Evolutionary conservation across 2,329 filamentous ascomycete species (phyloP).

Genomic region (Nigrospora oryzae): DNA sequence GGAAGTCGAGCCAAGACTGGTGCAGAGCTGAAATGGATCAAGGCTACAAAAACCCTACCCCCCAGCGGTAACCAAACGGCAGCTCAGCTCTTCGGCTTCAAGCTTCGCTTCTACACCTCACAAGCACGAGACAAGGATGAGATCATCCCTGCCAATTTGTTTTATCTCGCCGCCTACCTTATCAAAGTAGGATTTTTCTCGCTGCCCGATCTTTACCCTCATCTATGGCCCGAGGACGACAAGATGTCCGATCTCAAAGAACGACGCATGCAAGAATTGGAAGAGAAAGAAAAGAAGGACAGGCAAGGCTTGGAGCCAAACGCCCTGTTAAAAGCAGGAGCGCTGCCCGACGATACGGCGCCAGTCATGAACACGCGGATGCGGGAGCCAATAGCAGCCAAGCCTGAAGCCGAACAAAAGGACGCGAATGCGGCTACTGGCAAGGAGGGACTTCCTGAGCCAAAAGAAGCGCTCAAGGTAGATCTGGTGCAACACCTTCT

Average conservation of each 20-base stretch:
- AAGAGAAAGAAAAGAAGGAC: conserved; percentile 65
- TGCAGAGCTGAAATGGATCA: conserved; percentile 57
- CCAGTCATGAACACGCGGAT: conserved; percentile 35
- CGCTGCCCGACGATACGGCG: conserved; percentile 72
- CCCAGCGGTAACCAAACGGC: conserved; percentile 84
- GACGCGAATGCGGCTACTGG: conserved; percentile 33
- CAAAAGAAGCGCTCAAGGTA: conserved; percentile 75
- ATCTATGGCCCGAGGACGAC: conserved; percentile 79
- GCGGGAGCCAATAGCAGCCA: conserved; percentile 42
- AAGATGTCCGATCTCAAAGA: conserved; percentile 69
- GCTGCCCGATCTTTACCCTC: conserved; percentile 80
- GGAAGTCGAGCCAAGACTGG: conserved; percentile 31
- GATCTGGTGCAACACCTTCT: conserved; percentile 76
- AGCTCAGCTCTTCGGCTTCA: conserved; percentile 93
- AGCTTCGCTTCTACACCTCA: conserved; percentile 89
- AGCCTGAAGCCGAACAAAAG: conserved; percentile 42
- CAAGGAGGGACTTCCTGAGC: conserved; percentile 53
- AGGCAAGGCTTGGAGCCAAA: conserved; percentile 69
- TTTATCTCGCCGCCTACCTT: conserved; percentile 82
- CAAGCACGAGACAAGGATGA: conserved; percentile 67
- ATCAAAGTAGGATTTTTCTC: conserved; percentile 98
- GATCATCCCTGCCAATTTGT: conserved; percentile 79
- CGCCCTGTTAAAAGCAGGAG: conserved; percentile 78
- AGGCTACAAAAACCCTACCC: conserved; percentile 70
- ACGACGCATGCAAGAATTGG: conserved; percentile 65